Base-by-base conservation (phyloP, 2,329 filamentous ascomycete genomes). In the Pseudocercospora fijiensis region DNA sequence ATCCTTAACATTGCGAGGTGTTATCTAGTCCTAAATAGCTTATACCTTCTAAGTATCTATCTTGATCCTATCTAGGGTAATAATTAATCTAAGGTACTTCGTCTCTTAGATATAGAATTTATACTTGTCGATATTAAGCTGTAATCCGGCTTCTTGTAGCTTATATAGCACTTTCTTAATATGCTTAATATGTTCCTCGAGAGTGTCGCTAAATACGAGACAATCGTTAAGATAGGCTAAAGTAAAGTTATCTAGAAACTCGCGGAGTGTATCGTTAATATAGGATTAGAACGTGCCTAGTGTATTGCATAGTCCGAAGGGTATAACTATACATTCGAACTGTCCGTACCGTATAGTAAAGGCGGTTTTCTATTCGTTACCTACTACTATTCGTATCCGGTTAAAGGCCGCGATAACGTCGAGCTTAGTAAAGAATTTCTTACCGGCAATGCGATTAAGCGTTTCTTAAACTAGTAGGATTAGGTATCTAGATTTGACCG, bases 161-260 rank as follows among this genome's bases (percentile, higher is more conserved):
- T 69, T 64, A 13, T 71, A 28, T 16, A 73, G 55, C n/a, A 77
- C 67, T 55, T 66, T n/a, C 47, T 65, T 24, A 18, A 75, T 63
- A 55, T 75, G 53, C 41, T 70, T 37, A 2, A 60, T 45, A 65
- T 77, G 59, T 63, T 76, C 47, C 53, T 73, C 62, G 8, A 59
- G 10, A 6, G 18, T 67, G 53, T 74, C 65, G 22, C 56, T 69
- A 65, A 70, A 77, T 11, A 77, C 69, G 13, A 73, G 56, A 18
- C 73, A 70, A 52, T 75, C 57, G 58, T 75, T 60, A 6, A 76
- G 7, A 57, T 73, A 75, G n/a, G 61, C 62, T 2, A 67, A 43
- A 8, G 65, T 58, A 16, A 65, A 67, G 2, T 58, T 61, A 63
- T 76, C 65, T 43, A 76, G 57, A 52, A 67, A 66, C 37, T 72